Percentiles rank a stretch among this genome's conserved stretches.
Evolutionary conservation across 176 grass and related monocot genomes (phyloP).

Genomic region (Carex littledalei): DNA sequence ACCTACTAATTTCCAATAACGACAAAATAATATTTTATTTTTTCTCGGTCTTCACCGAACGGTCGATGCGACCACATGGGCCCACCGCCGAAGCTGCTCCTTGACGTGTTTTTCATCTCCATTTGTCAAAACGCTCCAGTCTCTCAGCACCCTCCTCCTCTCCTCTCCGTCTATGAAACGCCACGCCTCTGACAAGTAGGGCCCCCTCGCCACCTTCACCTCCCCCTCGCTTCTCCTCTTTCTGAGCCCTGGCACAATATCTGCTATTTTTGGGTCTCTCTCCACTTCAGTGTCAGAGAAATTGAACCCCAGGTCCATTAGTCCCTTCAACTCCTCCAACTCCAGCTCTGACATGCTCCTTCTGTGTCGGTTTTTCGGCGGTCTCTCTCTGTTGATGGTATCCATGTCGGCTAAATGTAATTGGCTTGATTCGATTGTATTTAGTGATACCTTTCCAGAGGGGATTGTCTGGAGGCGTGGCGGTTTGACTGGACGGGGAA

Average conservation of each 20-base stretch:
- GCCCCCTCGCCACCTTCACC: conserved; percentile 21
- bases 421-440: conserved; percentile 5
- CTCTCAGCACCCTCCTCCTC: conserved; percentile 34
- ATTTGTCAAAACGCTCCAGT: conserved; percentile 44
- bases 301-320: conserved; percentile 76
- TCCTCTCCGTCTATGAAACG: conserved; percentile 34
- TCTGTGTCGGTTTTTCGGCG: background rate
- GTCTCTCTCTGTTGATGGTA: background rate
- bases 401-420: background rate
- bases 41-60: conserved; percentile 31
- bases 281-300: conserved; percentile 73
- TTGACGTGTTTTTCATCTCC: conserved; percentile 44
- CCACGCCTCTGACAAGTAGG: conserved; percentile 88
- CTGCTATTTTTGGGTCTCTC: conserved; percentile 37
- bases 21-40: background rate
- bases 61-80: conserved; percentile 61
- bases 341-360: conserved; percentile 73
- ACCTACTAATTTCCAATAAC: background rate
- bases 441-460: conserved; percentile 53
- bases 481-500: background rate
- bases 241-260: conserved; percentile 66
- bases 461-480: conserved; percentile 57
- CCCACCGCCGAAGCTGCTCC: conserved; percentile 73
- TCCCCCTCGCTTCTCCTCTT: conserved; percentile 7
- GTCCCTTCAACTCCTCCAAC: conserved; percentile 81